Conservation (phyloP, 345 rosid species). For the Eucalyptus coolabah region DNA sequence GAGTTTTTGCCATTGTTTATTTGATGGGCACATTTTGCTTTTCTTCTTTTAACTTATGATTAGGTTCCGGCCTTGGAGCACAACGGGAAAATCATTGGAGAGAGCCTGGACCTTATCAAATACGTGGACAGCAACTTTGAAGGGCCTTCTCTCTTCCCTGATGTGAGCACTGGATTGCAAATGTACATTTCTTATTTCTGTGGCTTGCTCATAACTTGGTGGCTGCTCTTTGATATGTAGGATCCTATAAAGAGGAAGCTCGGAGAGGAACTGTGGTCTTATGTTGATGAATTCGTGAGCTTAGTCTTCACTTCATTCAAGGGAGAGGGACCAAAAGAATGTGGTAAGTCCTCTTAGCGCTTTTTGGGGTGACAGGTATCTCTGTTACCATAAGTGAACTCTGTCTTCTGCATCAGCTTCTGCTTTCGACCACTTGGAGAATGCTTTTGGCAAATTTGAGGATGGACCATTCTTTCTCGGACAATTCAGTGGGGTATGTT, state of each 20-base stretch:
- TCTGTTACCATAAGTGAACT: neutral
- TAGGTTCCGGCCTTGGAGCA: slow-evolving; percentile 94
- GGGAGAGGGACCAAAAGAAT: slow-evolving; percentile 45
- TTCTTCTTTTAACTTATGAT: neutral
- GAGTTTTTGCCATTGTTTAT: neutral
- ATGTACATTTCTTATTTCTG: neutral
- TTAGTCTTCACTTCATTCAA: slow-evolving; percentile 35
- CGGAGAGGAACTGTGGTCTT: slow-evolving; percentile 53
- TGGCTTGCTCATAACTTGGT: neutral
- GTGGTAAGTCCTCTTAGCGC: slow-evolving; percentile 19
- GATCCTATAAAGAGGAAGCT: slow-evolving; percentile 53
- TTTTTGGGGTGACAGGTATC: neutral
- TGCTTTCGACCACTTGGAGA: slow-evolving; percentile 66
- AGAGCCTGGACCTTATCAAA: slow-evolving; percentile 75
- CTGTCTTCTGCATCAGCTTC: slow-evolving; percentile 29
- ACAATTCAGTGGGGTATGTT: slow-evolving; percentile 55
- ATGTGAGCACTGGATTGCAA: slow-evolving; percentile 16
- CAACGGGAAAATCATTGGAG: slow-evolving; percentile 75
- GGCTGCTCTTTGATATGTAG: slow-evolving; percentile 8
- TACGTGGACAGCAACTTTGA: slow-evolving; percentile 78
- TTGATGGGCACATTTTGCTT: neutral
- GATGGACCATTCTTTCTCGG: slow-evolving; percentile 95
- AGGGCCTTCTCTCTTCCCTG: slow-evolving; percentile 64
- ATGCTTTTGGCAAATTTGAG: slow-evolving; percentile 44
- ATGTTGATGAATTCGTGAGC: slow-evolving; percentile 36